These are phyloP conservation scores for Colletotrichum musicola DNA, from an alignment of 2,329 filamentous ascomycete genomes.

Conservation along the genomic window DNA sequence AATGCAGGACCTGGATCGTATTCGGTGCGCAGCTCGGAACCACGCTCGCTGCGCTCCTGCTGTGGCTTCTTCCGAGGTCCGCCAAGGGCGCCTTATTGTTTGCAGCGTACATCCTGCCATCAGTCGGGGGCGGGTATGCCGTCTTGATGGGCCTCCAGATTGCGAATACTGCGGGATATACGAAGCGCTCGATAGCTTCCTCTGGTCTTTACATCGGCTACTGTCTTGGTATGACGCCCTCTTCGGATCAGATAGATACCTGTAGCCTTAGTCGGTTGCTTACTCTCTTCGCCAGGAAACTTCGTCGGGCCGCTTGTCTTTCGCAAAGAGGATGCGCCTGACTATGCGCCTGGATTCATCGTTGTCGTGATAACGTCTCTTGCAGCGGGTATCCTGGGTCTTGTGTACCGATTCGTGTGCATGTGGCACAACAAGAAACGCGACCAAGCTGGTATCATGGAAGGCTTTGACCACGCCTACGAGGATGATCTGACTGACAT, in stretches of 20 bases:
- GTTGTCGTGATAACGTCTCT: constrained; percentile 51
- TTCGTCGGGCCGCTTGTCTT: constrained; percentile 60
- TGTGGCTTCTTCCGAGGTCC: constrained; percentile 57
- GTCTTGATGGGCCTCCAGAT: constrained; percentile 63
- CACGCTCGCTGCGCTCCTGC: constrained; percentile 54
- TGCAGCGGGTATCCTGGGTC: constrained; percentile 48
- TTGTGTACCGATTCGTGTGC: constrained; percentile 59
- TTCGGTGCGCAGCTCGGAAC: constrained; percentile 56
- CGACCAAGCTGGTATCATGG: constrained; percentile 56
- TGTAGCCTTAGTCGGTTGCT: neutral
- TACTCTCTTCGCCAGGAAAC: constrained; percentile 44
- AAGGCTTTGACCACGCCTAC: constrained; percentile 65
- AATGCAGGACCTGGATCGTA: constrained; percentile 53
- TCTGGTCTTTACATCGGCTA: constrained; percentile 65
- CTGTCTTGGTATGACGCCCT: constrained; percentile 52
- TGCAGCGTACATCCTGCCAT: constrained; percentile 61
- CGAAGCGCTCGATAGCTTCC: constrained; percentile 61
- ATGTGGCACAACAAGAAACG: constrained; percentile 57
- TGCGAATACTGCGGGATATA: constrained; percentile 66
- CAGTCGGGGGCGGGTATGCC: constrained; percentile 59
- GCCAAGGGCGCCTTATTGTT: constrained; percentile 60
- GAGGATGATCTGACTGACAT: constrained; percentile 65
- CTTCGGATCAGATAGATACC: neutral
- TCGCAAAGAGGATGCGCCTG: constrained; percentile 52
- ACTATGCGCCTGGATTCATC: constrained; percentile 46